These are phyloP conservation scores for Septoria petroselini DNA, from an alignment of 2,329 filamentous ascomycete genomes.

Conservation along the genomic window DNA sequence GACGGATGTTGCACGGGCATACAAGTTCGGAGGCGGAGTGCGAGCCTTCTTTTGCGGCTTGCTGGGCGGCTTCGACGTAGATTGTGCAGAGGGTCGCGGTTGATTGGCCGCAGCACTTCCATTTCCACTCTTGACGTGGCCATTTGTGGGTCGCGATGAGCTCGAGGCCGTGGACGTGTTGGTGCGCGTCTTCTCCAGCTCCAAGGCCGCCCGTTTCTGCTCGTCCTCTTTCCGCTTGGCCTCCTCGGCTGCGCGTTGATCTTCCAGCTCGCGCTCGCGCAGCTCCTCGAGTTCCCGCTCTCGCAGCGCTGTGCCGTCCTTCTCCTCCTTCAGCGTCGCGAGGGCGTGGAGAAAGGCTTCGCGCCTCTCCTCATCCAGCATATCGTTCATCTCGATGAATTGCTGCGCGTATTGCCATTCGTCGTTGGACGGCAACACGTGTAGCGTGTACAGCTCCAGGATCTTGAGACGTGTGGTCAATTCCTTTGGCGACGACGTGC, in stretches of 20 bases:
- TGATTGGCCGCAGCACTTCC: slow-evolving; percentile 3
- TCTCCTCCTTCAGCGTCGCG: slow-evolving; percentile 79
- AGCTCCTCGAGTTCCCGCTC: slow-evolving; percentile 60
- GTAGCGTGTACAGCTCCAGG: slow-evolving; percentile 89
- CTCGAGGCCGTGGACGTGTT: slow-evolving; percentile 11
- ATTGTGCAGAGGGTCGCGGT: slow-evolving; percentile 13
- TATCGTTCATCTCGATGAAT: slow-evolving; percentile 81
- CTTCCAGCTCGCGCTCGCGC: slow-evolving; percentile 48
- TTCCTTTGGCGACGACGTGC: slow-evolving; percentile 37
- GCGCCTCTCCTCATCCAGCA: slow-evolving; percentile 86
- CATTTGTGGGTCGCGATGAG: slow-evolving; percentile 10
- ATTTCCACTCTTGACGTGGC: slow-evolving; percentile 10
- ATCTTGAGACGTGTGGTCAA: slow-evolving; percentile 73
- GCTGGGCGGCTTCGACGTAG: slow-evolving; percentile 21
- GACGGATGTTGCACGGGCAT: slow-evolving; percentile 29
- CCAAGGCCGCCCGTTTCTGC: slow-evolving; percentile 34
- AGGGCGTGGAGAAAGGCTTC: slow-evolving; percentile 86
- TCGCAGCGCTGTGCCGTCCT: slow-evolving; percentile 65
- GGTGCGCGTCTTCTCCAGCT: slow-evolving; percentile 26
- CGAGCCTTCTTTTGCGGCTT: slow-evolving; percentile 26
- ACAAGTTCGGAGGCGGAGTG: slow-evolving; percentile 24
- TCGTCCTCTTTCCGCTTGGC: slow-evolving; percentile 26
- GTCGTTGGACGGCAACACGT: slow-evolving; percentile 87
- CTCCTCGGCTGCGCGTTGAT: slow-evolving; percentile 35
- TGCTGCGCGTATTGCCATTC: slow-evolving; percentile 95